phyloP scores from a whole-genome alignment of 306 rosid genomes.

The Boehmeria nivea region DNA sequence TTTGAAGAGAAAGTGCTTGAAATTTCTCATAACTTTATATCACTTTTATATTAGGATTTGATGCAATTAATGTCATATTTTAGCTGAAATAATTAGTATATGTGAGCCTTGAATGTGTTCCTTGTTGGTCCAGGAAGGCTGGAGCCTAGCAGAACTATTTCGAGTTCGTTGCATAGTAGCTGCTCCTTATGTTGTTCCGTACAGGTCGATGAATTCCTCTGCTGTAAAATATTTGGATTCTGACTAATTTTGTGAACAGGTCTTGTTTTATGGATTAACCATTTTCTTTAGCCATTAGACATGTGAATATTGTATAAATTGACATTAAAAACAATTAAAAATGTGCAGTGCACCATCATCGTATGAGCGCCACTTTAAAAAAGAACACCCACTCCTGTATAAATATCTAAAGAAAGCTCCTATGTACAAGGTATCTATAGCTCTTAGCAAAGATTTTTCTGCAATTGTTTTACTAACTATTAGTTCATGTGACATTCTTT shows the following conservation, averaged over 20 bases:
- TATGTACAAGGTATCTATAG: slow-evolving; percentile 47
- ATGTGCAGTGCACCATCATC: slow-evolving; percentile 64
- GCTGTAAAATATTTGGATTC: neutral
- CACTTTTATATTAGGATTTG: neutral
- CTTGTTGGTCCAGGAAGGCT: slow-evolving; percentile 71
- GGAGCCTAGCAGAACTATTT: slow-evolving; percentile 77
- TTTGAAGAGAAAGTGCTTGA: neutral
- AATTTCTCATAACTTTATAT: neutral
- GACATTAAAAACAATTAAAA: too few relatives aligned
- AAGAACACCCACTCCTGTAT: slow-evolving; percentile 54
- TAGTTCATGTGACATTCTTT: neutral
- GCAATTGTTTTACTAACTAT: neutral
- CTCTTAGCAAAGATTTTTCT: neutral
- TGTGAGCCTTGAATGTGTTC: slow-evolving; percentile 6
- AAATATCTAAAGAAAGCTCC: slow-evolving; percentile 57
- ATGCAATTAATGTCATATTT: neutral
- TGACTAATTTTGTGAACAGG: neutral
- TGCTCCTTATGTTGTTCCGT: slow-evolving; percentile 84
- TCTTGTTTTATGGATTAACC: neutral
- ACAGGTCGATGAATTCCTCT: slow-evolving; percentile 36
- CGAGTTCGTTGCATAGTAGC: slow-evolving; percentile 60
- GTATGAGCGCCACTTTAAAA: slow-evolving; percentile 62
- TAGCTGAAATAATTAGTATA: neutral
- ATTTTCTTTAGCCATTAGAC: too few relatives aligned
- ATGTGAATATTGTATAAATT: neutral